A percentile compares a stretch with the other conserved stretches of the same genome.
Conservation (phyloP, 1,139 yeast genomes). For the Pneumocystis oryctolagi region DNA sequence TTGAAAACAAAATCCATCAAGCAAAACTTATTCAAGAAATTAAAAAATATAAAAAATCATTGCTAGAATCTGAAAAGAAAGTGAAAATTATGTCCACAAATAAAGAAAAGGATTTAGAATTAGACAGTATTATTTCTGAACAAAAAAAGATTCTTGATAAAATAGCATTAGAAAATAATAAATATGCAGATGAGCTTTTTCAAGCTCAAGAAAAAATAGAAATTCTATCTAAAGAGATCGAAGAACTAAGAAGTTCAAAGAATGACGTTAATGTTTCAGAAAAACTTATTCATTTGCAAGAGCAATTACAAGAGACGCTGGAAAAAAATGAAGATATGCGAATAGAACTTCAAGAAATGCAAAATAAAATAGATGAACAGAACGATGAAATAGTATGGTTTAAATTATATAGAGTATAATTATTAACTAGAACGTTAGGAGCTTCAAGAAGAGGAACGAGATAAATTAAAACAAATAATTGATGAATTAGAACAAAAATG, state of each 20-base stretch:
- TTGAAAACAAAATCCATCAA: slow-evolving; percentile 15
- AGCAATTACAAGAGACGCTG: neutral
- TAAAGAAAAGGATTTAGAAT: neutral
- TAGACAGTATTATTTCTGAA: slow-evolving; percentile 10
- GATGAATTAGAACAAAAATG: neutral
- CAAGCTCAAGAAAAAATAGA: neutral
- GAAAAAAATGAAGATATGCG: neutral
- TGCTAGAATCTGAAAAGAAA: slow-evolving; percentile 14
- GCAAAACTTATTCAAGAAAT: slow-evolving; percentile 13
- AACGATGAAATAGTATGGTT: slow-evolving; percentile 4
- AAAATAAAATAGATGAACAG: neutral
- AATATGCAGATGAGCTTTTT: slow-evolving; percentile 5
- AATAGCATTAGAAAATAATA: neutral
- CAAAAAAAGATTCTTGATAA: slow-evolving; percentile 4
- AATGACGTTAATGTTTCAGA: neutral
- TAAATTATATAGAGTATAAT: neutral
- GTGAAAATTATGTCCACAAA: slow-evolving; percentile 6
- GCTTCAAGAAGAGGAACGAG: neutral
- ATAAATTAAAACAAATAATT: neutral
- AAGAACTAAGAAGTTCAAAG: neutral
- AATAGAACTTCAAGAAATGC: neutral
- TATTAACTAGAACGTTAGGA: neutral
- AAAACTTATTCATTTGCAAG: neutral
- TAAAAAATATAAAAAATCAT: slow-evolving; percentile 10
- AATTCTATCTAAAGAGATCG: neutral